These are phyloP conservation scores for Candida loeiensis DNA, from an alignment of 805 yeast genomes.

Conservation along the genomic window DNA sequence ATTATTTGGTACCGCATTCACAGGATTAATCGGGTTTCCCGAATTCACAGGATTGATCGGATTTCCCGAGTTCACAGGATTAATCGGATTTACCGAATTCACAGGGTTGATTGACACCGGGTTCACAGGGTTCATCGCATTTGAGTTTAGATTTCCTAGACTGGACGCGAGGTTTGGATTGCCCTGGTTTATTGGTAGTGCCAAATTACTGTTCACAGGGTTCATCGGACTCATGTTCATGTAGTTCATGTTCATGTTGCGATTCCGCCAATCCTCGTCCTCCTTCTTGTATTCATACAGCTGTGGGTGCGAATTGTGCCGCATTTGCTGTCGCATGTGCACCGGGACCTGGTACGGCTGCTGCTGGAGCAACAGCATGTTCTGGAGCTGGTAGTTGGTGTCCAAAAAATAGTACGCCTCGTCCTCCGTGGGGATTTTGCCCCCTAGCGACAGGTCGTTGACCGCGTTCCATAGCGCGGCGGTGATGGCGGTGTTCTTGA, in stretches of 20 bases:
- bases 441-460: conserved; percentile 58
- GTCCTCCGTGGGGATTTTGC: conserved; percentile 47
- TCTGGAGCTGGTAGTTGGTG: conserved; percentile 39
- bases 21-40: not conserved
- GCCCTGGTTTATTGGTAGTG: too few species aligned
- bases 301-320: conserved; percentile 15
- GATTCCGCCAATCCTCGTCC: too few species aligned
- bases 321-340: conserved; percentile 10
- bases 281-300: conserved; percentile 1
- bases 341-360: conserved; percentile 14
- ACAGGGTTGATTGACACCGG: not conserved
- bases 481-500: conserved; percentile 49
- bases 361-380: conserved; percentile 29
- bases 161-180: too few species aligned
- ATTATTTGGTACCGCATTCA: too few species aligned
- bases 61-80: too few species aligned
- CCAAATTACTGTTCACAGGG: too few species aligned
- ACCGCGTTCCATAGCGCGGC: conserved; percentile 52
- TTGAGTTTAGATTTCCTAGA: too few species aligned
- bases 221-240: too few species aligned
- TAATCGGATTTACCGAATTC: not conserved
- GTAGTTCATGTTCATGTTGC: too few species aligned
- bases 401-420: conserved; percentile 49
- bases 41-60: not conserved
- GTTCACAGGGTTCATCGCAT: not conserved